phyloP scores from a whole-genome alignment of 2,329 filamentous ascomycete genomes.

The Neospermospora avenae region DNA sequence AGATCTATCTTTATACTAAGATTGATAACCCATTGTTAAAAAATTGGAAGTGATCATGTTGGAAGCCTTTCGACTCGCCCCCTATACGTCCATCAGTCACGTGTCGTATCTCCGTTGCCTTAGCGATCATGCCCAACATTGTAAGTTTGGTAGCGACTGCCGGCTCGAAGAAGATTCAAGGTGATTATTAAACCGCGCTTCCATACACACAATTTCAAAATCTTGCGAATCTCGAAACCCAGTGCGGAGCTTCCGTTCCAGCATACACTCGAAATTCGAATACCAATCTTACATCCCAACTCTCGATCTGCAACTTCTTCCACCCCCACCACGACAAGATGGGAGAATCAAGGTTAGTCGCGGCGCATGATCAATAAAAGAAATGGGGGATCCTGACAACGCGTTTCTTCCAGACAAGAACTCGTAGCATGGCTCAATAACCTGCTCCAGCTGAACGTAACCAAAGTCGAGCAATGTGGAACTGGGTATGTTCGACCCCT shows the following conservation, averaged over 20 bases:
- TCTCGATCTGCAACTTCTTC: not conserved
- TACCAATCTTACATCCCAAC: not conserved
- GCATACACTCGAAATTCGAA: not conserved
- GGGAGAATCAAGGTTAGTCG: conserved; percentile 36
- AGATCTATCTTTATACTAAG: too few relatives aligned
- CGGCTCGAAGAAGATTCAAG: not conserved
- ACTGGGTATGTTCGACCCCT: conserved; percentile 68
- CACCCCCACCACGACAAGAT: conserved; percentile 22
- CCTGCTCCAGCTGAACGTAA: conserved; percentile 96
- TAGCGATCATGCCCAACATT: conserved; percentile 4
- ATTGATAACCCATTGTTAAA: too few relatives aligned
- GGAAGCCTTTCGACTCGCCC: too few relatives aligned
- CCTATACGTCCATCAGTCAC: not conserved
- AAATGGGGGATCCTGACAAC: conserved; percentile 19
- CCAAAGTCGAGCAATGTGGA: conserved; percentile 98
- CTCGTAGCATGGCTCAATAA: conserved; percentile 95
- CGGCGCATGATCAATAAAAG: conserved; percentile 15
- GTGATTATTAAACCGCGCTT: not conserved
- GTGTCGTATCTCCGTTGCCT: conserved; percentile 4
- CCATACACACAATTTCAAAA: not conserved
- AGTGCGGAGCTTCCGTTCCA: not conserved
- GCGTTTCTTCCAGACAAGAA: conserved; percentile 69
- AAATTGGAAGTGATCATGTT: too few relatives aligned
- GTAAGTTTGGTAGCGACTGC: not conserved
- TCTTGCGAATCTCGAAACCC: not conserved